Conservation (phyloP, 2,329 filamentous ascomycete genomes). For the Fusarium armeniacum region DNA sequence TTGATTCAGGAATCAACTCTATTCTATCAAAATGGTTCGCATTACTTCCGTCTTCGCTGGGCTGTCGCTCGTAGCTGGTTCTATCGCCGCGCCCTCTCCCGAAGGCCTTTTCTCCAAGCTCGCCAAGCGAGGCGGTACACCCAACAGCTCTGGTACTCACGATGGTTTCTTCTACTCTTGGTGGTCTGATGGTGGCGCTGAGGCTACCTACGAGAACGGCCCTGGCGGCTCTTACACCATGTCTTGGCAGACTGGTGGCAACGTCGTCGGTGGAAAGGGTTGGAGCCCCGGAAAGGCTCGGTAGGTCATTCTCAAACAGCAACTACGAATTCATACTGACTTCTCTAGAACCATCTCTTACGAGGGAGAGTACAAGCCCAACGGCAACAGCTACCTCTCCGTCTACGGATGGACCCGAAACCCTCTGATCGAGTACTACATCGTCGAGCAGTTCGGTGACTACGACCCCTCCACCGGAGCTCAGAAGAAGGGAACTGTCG, state of each 20-base stretch:
- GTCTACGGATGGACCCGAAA: constrained; percentile 58
- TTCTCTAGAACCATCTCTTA: constrained; percentile 42
- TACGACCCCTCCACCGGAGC: constrained; percentile 53
- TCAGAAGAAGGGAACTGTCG: constrained; percentile 50
- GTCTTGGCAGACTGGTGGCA: constrained; percentile 56
- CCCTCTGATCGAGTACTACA: constrained; percentile 58
- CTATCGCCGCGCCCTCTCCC: constrained; percentile 38
- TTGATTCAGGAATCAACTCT: constrained; percentile 19
- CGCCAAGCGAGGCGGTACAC: constrained; percentile 49
- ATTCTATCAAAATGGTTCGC: constrained; percentile 42
- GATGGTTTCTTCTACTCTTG: constrained; percentile 63
- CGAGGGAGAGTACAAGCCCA: constrained; percentile 53
- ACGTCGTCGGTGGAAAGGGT: constrained; percentile 50
- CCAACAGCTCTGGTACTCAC: constrained; percentile 55
- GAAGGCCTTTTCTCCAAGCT: constrained; percentile 49
- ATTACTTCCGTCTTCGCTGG: constrained; percentile 48
- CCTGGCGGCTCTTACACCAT: constrained; percentile 60
- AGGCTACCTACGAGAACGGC: constrained; percentile 62
- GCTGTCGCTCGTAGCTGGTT: constrained; percentile 45
- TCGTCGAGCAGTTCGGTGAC: constrained; percentile 55
- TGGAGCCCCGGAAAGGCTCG: constrained; percentile 50
- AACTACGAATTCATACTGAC: constrained; percentile 6
- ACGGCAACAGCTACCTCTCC: constrained; percentile 57
- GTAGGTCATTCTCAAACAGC: constrained; percentile 51
- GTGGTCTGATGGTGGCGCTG: constrained; percentile 62